Conservation (phyloP, 495 filamentous ascomycete species). For the Penicillium cinerascens region DNA sequence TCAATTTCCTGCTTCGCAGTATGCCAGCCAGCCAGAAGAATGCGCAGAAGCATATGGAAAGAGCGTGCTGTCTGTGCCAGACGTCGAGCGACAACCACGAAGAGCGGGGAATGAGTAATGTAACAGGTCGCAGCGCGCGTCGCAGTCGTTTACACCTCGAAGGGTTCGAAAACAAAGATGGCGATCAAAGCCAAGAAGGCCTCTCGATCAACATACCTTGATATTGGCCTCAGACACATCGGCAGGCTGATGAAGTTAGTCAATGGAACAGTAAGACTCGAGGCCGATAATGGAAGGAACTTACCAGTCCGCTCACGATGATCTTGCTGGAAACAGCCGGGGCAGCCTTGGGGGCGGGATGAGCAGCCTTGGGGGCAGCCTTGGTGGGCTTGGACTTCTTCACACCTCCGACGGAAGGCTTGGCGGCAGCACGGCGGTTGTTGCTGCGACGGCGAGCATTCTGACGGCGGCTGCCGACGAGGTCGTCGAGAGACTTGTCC, state of each 20-base stretch:
- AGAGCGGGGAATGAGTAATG: slow-evolving; percentile 25
- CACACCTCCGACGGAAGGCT: slow-evolving; percentile 70
- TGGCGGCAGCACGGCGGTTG: slow-evolving; percentile 51
- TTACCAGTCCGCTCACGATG: slow-evolving; percentile 95
- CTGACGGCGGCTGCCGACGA: slow-evolving; percentile 72
- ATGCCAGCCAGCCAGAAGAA: slow-evolving; percentile 27
- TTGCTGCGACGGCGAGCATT: slow-evolving; percentile 52
- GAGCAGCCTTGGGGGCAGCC: slow-evolving; percentile 56
- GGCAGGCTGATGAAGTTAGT: slow-evolving; percentile 70
- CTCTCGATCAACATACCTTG: slow-evolving; percentile 95
- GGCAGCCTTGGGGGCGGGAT: slow-evolving; percentile 54
- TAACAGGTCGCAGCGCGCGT: slow-evolving; percentile 32
- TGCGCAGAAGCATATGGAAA: slow-evolving; percentile 35
- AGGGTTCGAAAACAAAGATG: slow-evolving; percentile 45
- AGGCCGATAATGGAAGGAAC: slow-evolving; percentile 28
- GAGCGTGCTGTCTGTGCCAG: slow-evolving; percentile 38
- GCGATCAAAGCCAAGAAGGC: slow-evolving; percentile 55
- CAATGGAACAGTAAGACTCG: background rate
- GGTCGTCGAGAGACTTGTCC: slow-evolving; percentile 92
- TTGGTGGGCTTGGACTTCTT: slow-evolving; percentile 74
- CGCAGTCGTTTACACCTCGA: slow-evolving; percentile 39
- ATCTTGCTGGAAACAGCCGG: slow-evolving; percentile 78
- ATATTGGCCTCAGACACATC: slow-evolving; percentile 94
- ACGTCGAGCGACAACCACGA: slow-evolving; percentile 25
- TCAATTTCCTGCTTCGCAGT: slow-evolving; percentile 45